These are phyloP conservation scores for Anthracocystis panici-leucophaei DNA, from an alignment of 1,284 basidiomycete species.

Conservation along the genomic window DNA sequence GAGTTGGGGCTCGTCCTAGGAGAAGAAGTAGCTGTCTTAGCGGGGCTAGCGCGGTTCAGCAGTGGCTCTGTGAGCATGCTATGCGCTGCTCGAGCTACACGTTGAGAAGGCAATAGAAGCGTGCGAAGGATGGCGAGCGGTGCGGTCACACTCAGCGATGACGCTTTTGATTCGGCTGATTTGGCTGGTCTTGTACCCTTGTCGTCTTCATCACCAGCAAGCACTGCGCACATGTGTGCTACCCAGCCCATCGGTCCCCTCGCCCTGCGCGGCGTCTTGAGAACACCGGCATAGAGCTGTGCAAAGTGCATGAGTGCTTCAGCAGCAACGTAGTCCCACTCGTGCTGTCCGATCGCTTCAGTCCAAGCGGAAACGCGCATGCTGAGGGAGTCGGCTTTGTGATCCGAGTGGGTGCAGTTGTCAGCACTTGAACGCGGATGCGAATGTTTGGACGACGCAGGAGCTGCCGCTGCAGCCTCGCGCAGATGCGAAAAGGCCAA, in stretches of 20 bases:
- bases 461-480: constrained; percentile 18
- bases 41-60: constrained; percentile 30
- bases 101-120: constrained; percentile 32
- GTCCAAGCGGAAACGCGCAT: constrained; percentile 46
- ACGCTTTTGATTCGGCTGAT: neutral
- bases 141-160: constrained; percentile 14
- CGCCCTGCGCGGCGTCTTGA: constrained; percentile 61
- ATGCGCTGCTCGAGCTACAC: constrained; percentile 49
- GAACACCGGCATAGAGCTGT: constrained; percentile 65
- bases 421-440: neutral
- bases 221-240: constrained; percentile 58
- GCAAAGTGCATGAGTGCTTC: constrained; percentile 68
- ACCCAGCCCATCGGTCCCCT: constrained; percentile 66
- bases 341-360: constrained; percentile 53
- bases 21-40: constrained; percentile 7
- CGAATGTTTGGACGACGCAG: constrained; percentile 1
- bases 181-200: neutral
- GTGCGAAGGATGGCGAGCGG: constrained; percentile 38
- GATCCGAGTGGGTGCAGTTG: neutral
- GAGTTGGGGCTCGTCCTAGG: constrained; percentile 6
- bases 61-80: constrained; percentile 55
- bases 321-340: constrained; percentile 66
- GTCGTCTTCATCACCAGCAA: constrained; percentile 43
- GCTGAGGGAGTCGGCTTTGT: neutral
- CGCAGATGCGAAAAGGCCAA: constrained; percentile 54